A percentile compares a stretch with the other conserved stretches of the same genome.
Conservation (phyloP, 1,139 yeast genomes). For the Ogataea hybrid region DNA sequence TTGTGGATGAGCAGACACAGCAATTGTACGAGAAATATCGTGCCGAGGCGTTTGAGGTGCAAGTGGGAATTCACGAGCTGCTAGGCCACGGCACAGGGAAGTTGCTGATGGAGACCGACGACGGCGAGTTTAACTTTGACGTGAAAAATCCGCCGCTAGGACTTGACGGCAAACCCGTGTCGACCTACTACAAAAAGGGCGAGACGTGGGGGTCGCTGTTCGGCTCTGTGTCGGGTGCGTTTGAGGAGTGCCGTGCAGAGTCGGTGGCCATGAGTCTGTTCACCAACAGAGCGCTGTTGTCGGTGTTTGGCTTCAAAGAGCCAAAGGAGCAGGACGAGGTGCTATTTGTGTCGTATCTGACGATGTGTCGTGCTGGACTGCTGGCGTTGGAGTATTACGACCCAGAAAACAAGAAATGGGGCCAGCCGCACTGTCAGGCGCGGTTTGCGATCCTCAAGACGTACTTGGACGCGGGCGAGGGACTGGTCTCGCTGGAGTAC, state of each 20-base stretch:
- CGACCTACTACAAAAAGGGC: slow-evolving; percentile 70
- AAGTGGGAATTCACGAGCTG: slow-evolving; percentile 88
- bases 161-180: slow-evolving; percentile 54
- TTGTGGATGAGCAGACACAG: slow-evolving; percentile 52
- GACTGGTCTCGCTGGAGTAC: slow-evolving; percentile 52
- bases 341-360: slow-evolving; percentile 62
- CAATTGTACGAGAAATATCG: slow-evolving; percentile 67
- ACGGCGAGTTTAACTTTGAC: slow-evolving; percentile 73
- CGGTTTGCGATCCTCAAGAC: slow-evolving; percentile 80
- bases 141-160: slow-evolving; percentile 55
- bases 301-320: slow-evolving; percentile 65
- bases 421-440: slow-evolving; percentile 96
- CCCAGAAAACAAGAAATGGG: slow-evolving; percentile 79
- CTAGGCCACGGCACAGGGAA: slow-evolving; percentile 94
- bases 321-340: slow-evolving; percentile 62
- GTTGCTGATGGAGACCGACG: slow-evolving; percentile 57
- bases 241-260: slow-evolving; percentile 93
- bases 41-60: slow-evolving; percentile 85
- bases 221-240: slow-evolving; percentile 79
- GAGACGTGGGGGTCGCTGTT: slow-evolving; percentile 90
- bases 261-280: slow-evolving; percentile 80
- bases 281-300: slow-evolving; percentile 63
- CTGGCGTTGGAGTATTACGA: slow-evolving; percentile 85
- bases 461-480: slow-evolving; percentile 64
- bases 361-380: slow-evolving; percentile 88